Conservation (phyloP, 1,284 basidiomycete species). For the Papiliotrema nemorosa region DNA sequence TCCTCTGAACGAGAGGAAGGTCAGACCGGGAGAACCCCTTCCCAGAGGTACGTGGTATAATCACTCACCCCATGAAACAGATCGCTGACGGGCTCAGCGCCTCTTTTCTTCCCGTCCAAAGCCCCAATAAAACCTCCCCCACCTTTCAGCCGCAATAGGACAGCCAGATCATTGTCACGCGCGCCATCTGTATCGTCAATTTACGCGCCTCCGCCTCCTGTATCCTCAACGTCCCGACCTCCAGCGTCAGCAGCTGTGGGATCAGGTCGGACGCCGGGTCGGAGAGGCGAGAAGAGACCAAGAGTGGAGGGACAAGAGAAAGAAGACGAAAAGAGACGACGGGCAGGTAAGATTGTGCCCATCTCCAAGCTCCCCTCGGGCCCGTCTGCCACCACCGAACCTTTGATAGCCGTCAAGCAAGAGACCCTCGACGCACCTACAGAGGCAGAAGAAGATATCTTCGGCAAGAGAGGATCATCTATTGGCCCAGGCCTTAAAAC, state of each 20-base stretch:
- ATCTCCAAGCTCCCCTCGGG: neutral
- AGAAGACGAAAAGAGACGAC: constrained; percentile 21
- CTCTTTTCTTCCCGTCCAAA: constrained; percentile 35
- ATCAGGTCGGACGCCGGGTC: constrained; percentile 34
- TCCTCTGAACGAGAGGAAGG: constrained; percentile 28
- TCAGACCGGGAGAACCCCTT: constrained; percentile 47
- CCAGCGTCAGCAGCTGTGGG: constrained; percentile 9
- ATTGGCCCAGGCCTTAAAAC: neutral
- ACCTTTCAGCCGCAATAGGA: constrained; percentile 18
- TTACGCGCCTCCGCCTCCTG: constrained; percentile 46
- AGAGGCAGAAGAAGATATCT: constrained; percentile 38
- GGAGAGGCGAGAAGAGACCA: constrained; percentile 41
- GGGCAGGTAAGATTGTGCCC: constrained; percentile 28
- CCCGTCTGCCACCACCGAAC: neutral
- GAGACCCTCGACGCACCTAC: neutral
- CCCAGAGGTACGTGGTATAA: constrained; percentile 39
- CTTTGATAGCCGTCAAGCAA: neutral
- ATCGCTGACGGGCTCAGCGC: constrained; percentile 14
- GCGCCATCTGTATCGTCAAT: constrained; percentile 33
- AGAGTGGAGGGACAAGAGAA: constrained; percentile 8
- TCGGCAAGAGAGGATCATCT: constrained; percentile 26
- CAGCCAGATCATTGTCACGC: constrained; percentile 28
- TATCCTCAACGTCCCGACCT: constrained; percentile 28
- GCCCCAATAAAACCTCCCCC: constrained; percentile 27
- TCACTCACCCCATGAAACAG: neutral